Percentiles rank a stretch among this genome's conserved stretches.
Evolutionary conservation across 441 rosid species (phyloP).

Genomic region (Eutrema salsugineum): DNA sequence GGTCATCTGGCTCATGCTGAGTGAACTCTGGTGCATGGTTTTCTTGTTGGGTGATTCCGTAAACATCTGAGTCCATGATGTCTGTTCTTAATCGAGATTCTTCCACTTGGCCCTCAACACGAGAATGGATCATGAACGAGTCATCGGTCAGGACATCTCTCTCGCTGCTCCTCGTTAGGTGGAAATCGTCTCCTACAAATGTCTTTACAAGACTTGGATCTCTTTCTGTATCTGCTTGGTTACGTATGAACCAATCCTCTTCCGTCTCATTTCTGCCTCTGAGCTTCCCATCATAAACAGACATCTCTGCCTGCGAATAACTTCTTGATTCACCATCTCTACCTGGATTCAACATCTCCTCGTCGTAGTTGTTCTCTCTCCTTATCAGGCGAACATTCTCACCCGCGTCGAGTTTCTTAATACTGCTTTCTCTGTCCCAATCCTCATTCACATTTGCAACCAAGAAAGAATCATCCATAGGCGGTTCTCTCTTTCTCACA

Average conservation of each 20-base stretch:
- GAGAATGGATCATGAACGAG: constrained; percentile 81
- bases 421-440: constrained; percentile 35
- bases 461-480: constrained; percentile 60
- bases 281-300: constrained; percentile 43
- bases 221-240: constrained; percentile 33
- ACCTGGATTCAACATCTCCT: constrained; percentile 49
- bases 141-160: constrained; percentile 64
- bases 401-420: constrained; percentile 42
- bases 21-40: constrained; percentile 36
- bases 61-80: constrained; percentile 62
- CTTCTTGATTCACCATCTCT: constrained; percentile 36
- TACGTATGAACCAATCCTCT: constrained; percentile 68
- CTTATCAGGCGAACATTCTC: constrained; percentile 37
- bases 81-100: constrained; percentile 52
- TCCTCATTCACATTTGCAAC: constrained; percentile 36
- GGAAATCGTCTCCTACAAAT: constrained; percentile 39
- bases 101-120: constrained; percentile 45
- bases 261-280: constrained; percentile 49
- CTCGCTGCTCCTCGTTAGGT: constrained; percentile 32
- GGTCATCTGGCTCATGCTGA: constrained; percentile 80
- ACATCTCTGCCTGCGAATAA: constrained; percentile 28
- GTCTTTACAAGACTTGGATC: constrained; percentile 37
- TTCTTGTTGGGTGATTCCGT: constrained; percentile 41
- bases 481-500: constrained; percentile 39
- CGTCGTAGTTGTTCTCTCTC: constrained; percentile 43